These are phyloP conservation scores for Calycina herbarum DNA, from an alignment of 2,329 filamentous ascomycete genomes.

Conservation along the genomic window DNA sequence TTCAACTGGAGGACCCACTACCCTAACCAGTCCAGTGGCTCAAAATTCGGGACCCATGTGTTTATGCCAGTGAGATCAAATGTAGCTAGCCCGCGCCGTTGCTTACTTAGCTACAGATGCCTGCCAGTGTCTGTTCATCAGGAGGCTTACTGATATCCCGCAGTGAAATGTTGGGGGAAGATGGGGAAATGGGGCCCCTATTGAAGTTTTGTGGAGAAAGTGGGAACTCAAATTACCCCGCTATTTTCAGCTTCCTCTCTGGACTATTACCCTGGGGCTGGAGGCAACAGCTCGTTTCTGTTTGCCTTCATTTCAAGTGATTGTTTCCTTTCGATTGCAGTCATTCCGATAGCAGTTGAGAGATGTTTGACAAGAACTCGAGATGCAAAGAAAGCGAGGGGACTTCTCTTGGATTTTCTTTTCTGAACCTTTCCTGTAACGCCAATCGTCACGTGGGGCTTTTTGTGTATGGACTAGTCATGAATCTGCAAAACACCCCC, in stretches of 20 bases:
- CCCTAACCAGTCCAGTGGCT: too few relatives aligned
- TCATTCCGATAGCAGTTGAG: background rate
- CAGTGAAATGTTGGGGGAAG: background rate
- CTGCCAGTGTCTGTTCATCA: background rate
- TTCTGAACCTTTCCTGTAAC: background rate
- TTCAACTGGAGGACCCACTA: too few relatives aligned
- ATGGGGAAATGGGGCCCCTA: background rate
- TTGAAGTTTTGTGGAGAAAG: background rate
- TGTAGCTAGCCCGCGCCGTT: too few relatives aligned
- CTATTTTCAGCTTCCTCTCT: background rate
- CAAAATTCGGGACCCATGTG: too few relatives aligned
- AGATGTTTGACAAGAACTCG: background rate
- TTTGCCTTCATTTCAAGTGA: background rate
- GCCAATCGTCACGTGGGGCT: background rate
- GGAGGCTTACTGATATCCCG: background rate
- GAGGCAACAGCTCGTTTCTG: background rate
- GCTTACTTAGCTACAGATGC: too few relatives aligned
- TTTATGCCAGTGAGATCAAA: too few relatives aligned
- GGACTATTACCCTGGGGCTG: background rate
- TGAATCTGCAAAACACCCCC: background rate
- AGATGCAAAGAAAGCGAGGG: background rate
- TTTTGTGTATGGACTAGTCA: background rate
- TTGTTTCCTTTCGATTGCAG: background rate
- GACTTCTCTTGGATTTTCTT: background rate
- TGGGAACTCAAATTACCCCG: background rate